Conservation (phyloP, 2,329 filamentous ascomycete genomes). For the Phaeosphaeriaceae sp. region DNA sequence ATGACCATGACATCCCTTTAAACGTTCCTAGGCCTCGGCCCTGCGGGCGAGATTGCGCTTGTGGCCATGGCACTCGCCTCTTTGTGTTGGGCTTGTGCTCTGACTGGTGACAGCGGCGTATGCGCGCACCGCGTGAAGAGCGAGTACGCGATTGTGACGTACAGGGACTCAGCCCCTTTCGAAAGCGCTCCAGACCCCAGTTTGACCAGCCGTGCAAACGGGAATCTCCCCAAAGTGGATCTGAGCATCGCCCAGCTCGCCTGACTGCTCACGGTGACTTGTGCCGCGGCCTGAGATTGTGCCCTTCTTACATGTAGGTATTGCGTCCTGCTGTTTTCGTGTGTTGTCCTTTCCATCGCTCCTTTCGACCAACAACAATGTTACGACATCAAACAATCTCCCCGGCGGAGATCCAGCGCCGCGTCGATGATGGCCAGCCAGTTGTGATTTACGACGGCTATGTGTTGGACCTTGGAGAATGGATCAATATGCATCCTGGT, state of each 20-base stretch:
- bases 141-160: background rate
- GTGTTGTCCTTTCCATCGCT: background rate
- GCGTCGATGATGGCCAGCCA: constrained; percentile 63
- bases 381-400: constrained; percentile 47
- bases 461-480: constrained; percentile 63
- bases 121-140: background rate
- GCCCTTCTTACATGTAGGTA: background rate
- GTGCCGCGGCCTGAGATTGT: background rate
- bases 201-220: background rate
- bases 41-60: background rate
- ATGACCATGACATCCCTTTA: background rate
- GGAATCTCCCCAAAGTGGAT: constrained; percentile 1
- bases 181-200: constrained; percentile 4
- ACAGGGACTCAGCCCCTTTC: constrained; percentile 4
- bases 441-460: constrained; percentile 65
- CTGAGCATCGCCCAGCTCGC: background rate
- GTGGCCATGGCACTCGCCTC: constrained; percentile 2
- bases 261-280: background rate
- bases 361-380: constrained; percentile 16
- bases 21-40: background rate
- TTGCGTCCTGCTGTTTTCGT: background rate
- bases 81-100: constrained; percentile 2
- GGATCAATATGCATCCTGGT: constrained; percentile 67
- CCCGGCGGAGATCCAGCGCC: constrained; percentile 55
- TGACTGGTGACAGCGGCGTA: background rate